These are phyloP conservation scores for Trebouxia gelatinosa DNA, from an alignment of 163 green algal species.

Conservation along the genomic window DNA sequence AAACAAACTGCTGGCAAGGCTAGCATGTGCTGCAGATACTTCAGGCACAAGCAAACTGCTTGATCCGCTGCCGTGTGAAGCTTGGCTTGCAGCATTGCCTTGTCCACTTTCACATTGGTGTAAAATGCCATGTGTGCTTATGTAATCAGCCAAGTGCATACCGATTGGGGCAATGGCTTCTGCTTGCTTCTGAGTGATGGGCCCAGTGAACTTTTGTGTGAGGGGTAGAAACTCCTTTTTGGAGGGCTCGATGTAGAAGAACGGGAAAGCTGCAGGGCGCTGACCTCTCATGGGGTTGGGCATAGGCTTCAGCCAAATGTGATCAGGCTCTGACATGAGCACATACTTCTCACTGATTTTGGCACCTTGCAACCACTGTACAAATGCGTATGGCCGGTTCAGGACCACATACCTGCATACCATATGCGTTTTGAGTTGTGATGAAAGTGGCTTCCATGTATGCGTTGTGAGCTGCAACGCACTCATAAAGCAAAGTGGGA, in stretches of 20 bases:
- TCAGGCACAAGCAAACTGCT: no score
- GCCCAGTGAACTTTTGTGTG: slow-evolving; percentile 72
- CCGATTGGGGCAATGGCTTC: slow-evolving; percentile 84
- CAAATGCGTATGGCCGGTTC: slow-evolving; percentile 61
- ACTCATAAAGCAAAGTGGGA: no score
- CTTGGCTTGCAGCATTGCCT: no score
- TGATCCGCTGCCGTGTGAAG: no score
- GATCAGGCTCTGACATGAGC: slow-evolving; percentile 97
- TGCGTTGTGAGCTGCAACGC: no score
- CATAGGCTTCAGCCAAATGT: slow-evolving; percentile 87
- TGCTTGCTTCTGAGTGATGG: slow-evolving; percentile 48
- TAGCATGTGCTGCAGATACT: neutral
- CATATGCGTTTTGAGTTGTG: no score
- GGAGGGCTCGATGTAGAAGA: slow-evolving; percentile 82
- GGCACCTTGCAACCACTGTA: slow-evolving; percentile 57
- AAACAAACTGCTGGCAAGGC: neutral
- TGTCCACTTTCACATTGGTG: no score
- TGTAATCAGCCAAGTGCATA: slow-evolving; percentile 3
- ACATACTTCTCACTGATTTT: slow-evolving; percentile 86
- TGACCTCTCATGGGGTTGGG: slow-evolving; percentile 76
- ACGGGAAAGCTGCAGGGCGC: slow-evolving; percentile 69
- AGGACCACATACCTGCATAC: slow-evolving; percentile 61
- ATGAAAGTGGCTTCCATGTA: no score
- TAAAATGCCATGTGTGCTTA: no score
- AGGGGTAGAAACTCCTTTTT: slow-evolving; percentile 62